These are phyloP conservation scores for Zygosaccharomyces lentus DNA, from an alignment of 805 yeast species.

Conservation along the genomic window DNA sequence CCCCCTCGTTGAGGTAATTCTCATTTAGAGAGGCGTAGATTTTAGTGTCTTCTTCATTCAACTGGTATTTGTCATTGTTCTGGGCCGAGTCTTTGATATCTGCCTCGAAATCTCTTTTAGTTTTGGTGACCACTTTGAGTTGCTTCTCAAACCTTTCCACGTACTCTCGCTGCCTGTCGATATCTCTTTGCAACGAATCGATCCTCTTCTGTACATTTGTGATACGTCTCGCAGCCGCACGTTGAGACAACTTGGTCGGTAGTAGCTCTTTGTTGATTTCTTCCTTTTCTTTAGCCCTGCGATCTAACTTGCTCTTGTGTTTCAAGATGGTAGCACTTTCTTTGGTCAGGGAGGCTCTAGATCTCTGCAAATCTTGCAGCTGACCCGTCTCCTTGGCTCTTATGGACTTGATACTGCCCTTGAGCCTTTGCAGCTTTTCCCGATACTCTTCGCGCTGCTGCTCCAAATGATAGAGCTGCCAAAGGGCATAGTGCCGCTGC, in stretches of 20 bases:
- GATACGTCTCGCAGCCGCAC: slow-evolving; percentile 45
- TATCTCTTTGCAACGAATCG: slow-evolving; percentile 48
- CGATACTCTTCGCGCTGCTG: slow-evolving; percentile 27
- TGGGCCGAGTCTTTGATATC: slow-evolving; percentile 31
- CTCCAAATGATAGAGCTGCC: slow-evolving; percentile 63
- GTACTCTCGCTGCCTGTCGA: slow-evolving; percentile 45
- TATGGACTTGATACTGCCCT: slow-evolving; percentile 31
- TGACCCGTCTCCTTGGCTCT: slow-evolving; percentile 35
- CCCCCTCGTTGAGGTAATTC: slow-evolving; percentile 52
- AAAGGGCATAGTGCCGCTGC: slow-evolving; percentile 50
- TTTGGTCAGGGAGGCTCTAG: slow-evolving; percentile 45
- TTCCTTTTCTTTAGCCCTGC: slow-evolving; percentile 42
- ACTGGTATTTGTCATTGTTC: slow-evolving; percentile 31
- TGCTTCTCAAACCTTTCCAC: slow-evolving; percentile 45
- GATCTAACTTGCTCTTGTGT: slow-evolving; percentile 37
- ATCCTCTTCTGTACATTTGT: slow-evolving; percentile 45
- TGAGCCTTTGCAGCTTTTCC: slow-evolving; percentile 26
- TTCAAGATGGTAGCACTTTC: slow-evolving; percentile 42
- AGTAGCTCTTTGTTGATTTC: slow-evolving; percentile 44
- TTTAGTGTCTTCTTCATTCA: slow-evolving; percentile 48
- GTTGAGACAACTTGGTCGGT: slow-evolving; percentile 58
- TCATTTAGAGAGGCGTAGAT: slow-evolving; percentile 60
- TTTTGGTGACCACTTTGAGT: slow-evolving; percentile 42
- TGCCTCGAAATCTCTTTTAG: slow-evolving; percentile 38
- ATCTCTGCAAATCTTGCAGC: slow-evolving; percentile 37